A percentile compares a stretch with the other conserved stretches of the same genome.
Conservation (phyloP, 2,329 filamentous ascomycete species). For the Trichoderma sp. region DNA sequence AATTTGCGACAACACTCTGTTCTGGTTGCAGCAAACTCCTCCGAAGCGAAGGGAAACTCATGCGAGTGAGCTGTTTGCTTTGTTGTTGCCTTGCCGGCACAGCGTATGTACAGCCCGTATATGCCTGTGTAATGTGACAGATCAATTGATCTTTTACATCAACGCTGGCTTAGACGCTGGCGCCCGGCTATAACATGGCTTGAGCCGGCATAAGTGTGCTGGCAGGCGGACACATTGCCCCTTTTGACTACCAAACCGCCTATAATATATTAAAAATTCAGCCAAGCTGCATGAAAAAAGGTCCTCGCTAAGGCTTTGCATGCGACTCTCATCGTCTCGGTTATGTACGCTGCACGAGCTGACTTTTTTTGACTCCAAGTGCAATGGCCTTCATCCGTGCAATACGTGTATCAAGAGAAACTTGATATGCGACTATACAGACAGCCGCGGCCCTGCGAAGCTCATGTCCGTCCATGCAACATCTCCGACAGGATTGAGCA, state of each 20-base stretch:
- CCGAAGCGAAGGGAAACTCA: constrained; percentile 9
- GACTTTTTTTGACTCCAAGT: constrained; percentile 31
- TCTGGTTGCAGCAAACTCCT: constrained; percentile 1
- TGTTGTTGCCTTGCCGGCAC: constrained; percentile 12
- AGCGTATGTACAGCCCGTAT: constrained; percentile 18
- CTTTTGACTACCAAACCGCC: constrained; percentile 19
- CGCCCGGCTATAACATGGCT: constrained; percentile 25
- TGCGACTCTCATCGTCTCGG: constrained; percentile 21
- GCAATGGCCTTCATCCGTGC: constrained; percentile 35
- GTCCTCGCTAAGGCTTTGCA: constrained; percentile 18
- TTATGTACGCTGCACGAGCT: constrained; percentile 23
- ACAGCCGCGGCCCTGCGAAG: constrained; percentile 22
- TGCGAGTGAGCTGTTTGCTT: constrained; percentile 11
- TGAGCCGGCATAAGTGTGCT: constrained; percentile 25
- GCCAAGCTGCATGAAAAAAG: constrained; percentile 21
- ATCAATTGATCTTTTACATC: constrained; percentile 26
- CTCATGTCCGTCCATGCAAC: constrained; percentile 18
- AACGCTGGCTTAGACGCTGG: background rate
- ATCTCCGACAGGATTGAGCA: constrained; percentile 11
- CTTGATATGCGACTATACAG: constrained; percentile 32
- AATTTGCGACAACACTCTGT: background rate
- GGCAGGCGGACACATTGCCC: constrained; percentile 26
- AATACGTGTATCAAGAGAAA: constrained; percentile 34
- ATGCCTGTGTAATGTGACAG: constrained; percentile 28
- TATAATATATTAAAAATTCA: background rate